phyloP scores from a whole-genome alignment of 2,329 filamentous ascomycete genomes.

The Neurospora crassa region DNA sequence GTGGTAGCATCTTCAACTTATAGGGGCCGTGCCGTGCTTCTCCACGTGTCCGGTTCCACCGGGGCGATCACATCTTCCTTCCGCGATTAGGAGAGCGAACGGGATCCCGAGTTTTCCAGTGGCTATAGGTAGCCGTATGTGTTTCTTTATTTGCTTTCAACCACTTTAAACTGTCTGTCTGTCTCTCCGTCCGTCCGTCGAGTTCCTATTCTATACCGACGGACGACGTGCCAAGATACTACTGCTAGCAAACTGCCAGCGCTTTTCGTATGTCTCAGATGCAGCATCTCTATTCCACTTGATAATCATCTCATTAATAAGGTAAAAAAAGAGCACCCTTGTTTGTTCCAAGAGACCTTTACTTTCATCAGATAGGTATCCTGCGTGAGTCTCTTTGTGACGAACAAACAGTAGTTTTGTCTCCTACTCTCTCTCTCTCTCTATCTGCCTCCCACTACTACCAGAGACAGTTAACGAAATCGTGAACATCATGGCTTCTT shows the following conservation, averaged over 20 bases:
- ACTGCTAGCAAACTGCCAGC: background rate
- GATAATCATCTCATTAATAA: background rate
- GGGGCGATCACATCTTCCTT: too few relatives aligned
- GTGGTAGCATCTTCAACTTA: too few relatives aligned
- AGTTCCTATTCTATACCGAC: background rate
- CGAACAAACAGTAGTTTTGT: background rate
- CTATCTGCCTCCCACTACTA: background rate
- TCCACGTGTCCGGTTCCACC: too few relatives aligned
- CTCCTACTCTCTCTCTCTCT: background rate
- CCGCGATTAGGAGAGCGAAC: too few relatives aligned
- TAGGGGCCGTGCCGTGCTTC: too few relatives aligned
- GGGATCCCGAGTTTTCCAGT: too few relatives aligned
- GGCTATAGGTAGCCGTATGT: too few relatives aligned
- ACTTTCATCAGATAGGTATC: background rate
- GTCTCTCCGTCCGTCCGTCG: background rate
- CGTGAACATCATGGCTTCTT: background rate
- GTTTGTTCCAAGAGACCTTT: background rate
- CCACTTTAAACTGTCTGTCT: too few relatives aligned
- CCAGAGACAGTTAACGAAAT: background rate
- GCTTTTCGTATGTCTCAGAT: background rate
- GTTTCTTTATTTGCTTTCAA: too few relatives aligned
- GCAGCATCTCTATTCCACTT: background rate
- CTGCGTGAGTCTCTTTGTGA: background rate
- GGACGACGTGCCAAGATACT: background rate
- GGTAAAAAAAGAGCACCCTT: background rate